Evolutionary conservation across 2,329 filamentous ascomycete species (phyloP), one percentile per base, ranked within the genome.

Genomic region (Nemania sp.): DNA sequence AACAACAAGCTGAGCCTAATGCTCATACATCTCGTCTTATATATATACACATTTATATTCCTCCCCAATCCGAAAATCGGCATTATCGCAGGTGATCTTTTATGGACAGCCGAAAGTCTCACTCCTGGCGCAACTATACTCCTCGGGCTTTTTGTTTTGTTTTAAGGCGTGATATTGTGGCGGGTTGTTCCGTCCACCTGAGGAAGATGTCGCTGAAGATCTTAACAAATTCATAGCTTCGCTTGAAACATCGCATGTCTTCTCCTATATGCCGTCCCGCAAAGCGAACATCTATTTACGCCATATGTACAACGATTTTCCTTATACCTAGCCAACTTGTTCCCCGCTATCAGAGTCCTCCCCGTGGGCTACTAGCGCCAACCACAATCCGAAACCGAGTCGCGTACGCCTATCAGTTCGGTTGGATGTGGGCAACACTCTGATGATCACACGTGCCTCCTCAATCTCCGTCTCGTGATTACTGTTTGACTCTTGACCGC

Each of bases 361-460:
- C 54, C 45, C 45, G 63, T 32, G 53, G 66, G 63, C 60, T 62
- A 60, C 62, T 59, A 47, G 49, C 45, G 27, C 57, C 62, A 35
- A 63, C 38, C n/a, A 38, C 51, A 60, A 56, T 58, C 55, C 32
- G 45, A 49, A 59, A 20, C 27, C 24, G 8, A 47, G 27, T 56
- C 35, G 41, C 24, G 35, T 38, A 57, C 29, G 38, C 45, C 13
- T 20, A 63, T 62, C 43, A 32, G 35, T 43, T 54, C 45, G 35
- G 26, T 45, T n/a, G 35, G 20, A n/a, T 27, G 41, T 35, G 53
- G 53, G 53, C 8, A 49, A 38, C 45, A 35, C 53, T 55, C 29
- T 49, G 53, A 58, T 51, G 61, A 68, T 61, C 65, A 67, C 51
- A 54, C 55, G 49, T 55, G 52, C 51, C 58, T 51, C 54, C 13